Percentiles rank a stretch among this genome's conserved stretches.
Conservation (phyloP, 768 basidiomycete species). For the Leucocoprinus birnbaumii region DNA sequence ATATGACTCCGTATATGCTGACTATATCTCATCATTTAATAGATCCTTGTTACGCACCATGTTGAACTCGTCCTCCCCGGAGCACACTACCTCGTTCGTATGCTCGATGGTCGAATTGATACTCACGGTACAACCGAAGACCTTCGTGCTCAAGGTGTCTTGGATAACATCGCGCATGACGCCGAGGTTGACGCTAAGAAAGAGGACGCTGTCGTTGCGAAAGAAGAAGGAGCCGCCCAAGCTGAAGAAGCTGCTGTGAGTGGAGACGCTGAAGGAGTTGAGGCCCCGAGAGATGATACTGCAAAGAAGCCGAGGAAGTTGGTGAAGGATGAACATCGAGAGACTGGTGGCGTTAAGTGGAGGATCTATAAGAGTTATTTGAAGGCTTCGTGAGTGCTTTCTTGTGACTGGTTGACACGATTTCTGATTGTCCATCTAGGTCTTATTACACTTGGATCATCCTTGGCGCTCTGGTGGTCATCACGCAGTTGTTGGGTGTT, state of each 20-base stretch:
- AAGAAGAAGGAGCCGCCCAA: slow-evolving; percentile 23
- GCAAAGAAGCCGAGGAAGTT: slow-evolving; percentile 70
- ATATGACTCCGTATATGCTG: neutral
- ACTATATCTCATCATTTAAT: neutral
- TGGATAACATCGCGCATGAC: slow-evolving; percentile 56
- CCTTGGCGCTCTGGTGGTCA: slow-evolving; percentile 43
- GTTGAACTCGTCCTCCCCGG: slow-evolving; percentile 79
- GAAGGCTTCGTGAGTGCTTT: slow-evolving; percentile 57
- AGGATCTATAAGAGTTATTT: slow-evolving; percentile 65
- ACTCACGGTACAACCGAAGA: slow-evolving; percentile 68
- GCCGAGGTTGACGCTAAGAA: slow-evolving; percentile 46
- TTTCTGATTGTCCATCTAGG: slow-evolving; percentile 24
- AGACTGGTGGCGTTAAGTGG: slow-evolving; percentile 83
- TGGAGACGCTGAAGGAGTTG: slow-evolving; percentile 21
- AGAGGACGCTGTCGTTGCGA: slow-evolving; percentile 37
- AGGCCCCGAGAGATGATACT: slow-evolving; percentile 21
- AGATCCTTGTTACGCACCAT: slow-evolving; percentile 81
- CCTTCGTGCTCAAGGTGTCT: slow-evolving; percentile 53
- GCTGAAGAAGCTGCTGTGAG: neutral
- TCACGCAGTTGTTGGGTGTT: slow-evolving; percentile 51
- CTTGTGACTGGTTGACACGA: neutral
- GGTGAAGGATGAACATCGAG: slow-evolving; percentile 79
- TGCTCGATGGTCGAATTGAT: slow-evolving; percentile 82
- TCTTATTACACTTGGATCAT: slow-evolving; percentile 70
- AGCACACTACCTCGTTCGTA: slow-evolving; percentile 68